Percentiles rank a stretch among this genome's conserved stretches.
These are phyloP conservation scores for Spinellus fusiger DNA, from an alignment of 192 early-diverging fungal species.

Conservation along the genomic window DNA sequence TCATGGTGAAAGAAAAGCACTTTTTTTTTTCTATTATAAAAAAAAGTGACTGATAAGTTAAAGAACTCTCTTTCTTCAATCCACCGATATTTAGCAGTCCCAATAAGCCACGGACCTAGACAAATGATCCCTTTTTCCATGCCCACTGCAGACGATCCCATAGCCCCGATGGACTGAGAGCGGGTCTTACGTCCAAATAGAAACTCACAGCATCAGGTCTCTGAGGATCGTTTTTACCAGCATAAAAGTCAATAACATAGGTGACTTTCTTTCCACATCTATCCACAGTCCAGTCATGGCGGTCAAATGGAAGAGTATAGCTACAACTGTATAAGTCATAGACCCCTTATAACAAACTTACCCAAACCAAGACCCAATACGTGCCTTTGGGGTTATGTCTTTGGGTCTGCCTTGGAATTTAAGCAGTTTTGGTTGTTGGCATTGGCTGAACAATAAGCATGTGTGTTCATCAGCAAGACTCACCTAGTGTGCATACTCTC, in stretches of 20 bases:
- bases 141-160: conserved; percentile 42
- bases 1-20: no score
- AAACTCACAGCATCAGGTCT: conserved; percentile 51
- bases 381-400: conserved; percentile 68
- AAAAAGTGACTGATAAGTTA: no score
- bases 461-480: conserved; percentile 11
- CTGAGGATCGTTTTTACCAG: conserved; percentile 52
- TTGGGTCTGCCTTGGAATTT: conserved; percentile 71
- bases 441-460: conserved; percentile 33
- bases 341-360: no score
- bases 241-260: conserved; percentile 92
- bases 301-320: conserved; percentile 82
- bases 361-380: conserved; percentile 60
- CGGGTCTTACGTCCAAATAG: conserved; percentile 87
- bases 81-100: neutral
- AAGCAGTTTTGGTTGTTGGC: conserved; percentile 60
- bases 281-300: conserved; percentile 92
- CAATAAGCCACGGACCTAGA: conserved; percentile 1
- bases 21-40: no score
- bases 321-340: no score
- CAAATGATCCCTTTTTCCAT: conserved; percentile 20
- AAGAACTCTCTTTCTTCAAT: neutral
- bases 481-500: conserved; percentile 55
- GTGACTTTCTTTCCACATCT: conserved; percentile 81
- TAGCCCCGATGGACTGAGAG: conserved; percentile 53